Evolutionary conservation across 192 early-diverging fungal species (phyloP).

Genomic region (Funneliformis geosporum): DNA sequence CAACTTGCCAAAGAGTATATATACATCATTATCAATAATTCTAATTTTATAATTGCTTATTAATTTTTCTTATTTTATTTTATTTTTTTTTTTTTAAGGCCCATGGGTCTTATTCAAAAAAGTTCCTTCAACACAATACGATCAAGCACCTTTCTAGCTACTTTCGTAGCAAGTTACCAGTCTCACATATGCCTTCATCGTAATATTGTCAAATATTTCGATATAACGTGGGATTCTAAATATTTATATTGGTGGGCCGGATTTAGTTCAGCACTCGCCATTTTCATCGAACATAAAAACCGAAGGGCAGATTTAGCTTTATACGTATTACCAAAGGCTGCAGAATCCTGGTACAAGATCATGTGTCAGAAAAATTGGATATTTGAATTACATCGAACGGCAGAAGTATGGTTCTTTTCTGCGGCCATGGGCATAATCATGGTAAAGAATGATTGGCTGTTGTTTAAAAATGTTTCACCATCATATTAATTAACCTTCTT

Average conservation of each 20-base stretch:
- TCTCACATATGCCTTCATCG: slow-evolving; percentile 69
- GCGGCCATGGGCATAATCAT: slow-evolving; percentile 71
- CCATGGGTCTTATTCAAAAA: slow-evolving; percentile 48
- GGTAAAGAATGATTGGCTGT: slow-evolving; percentile 44
- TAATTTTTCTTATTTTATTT: not conserved
- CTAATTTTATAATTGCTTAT: not conserved
- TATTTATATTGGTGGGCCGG: slow-evolving; percentile 67
- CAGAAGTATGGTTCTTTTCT: slow-evolving; percentile 64
- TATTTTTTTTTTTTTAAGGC: slow-evolving; percentile 41
- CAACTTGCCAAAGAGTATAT: slow-evolving; percentile 56
- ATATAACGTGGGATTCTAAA: slow-evolving; percentile 52
- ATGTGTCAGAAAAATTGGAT: slow-evolving; percentile 62
- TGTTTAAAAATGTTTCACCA: not conserved
- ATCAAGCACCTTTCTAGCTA: slow-evolving; percentile 65
- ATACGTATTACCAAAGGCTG: slow-evolving; percentile 78
- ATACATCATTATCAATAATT: not conserved
- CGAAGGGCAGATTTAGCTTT: slow-evolving; percentile 72
- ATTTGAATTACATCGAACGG: slow-evolving; percentile 53
- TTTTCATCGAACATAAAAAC: slow-evolving; percentile 71
- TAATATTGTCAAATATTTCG: slow-evolving; percentile 48
- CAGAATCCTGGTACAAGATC: slow-evolving; percentile 66
- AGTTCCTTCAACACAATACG: slow-evolving; percentile 56
- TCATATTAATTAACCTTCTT: slow-evolving; percentile 1
- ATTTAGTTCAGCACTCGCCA: slow-evolving; percentile 53
- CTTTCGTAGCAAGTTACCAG: slow-evolving; percentile 67